Percentiles rank a stretch among this genome's conserved stretches.
Conservation (phyloP, 768 basidiomycete species). For the Sarcomyxa edulis region DNA sequence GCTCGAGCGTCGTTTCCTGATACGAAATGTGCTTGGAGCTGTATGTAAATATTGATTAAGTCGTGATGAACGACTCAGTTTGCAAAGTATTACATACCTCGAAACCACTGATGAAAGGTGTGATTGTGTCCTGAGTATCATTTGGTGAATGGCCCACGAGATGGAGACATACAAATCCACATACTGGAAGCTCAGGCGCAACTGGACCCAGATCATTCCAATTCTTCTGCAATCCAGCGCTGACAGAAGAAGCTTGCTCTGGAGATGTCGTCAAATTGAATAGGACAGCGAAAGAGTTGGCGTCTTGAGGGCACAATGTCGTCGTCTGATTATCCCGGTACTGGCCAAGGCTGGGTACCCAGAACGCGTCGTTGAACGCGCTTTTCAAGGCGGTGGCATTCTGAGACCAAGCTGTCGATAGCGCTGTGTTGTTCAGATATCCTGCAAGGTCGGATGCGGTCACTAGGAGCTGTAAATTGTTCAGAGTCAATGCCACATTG, state of each 20-base stretch:
- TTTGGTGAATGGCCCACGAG: too few relatives aligned
- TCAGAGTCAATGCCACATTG: not conserved
- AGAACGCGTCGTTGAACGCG: conserved; percentile 46
- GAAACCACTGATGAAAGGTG: conserved; percentile 53
- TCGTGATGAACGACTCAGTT: not conserved
- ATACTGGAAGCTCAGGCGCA: conserved; percentile 49
- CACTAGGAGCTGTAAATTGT: conserved; percentile 34
- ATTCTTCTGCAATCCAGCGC: conserved; percentile 40
- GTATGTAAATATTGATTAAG: not conserved
- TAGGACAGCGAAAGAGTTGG: conserved; percentile 49
- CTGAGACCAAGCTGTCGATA: conserved; percentile 30
- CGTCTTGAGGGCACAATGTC: conserved; percentile 50
- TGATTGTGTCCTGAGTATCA: conserved; percentile 58
- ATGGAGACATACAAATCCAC: too few relatives aligned
- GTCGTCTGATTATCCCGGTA: conserved; percentile 52
- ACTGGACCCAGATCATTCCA: conserved; percentile 51
- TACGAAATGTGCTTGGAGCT: conserved; percentile 57
- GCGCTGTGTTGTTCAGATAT: conserved; percentile 26
- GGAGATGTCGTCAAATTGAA: conserved; percentile 42
- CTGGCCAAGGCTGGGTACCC: conserved; percentile 41
- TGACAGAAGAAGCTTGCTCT: conserved; percentile 34
- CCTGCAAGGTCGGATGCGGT: conserved; percentile 41
- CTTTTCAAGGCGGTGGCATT: conserved; percentile 47
- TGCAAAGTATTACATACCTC: conserved; percentile 32
- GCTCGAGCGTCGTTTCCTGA: conserved; percentile 46